Conservation (phyloP, 768 basidiomycete species). For the Pseudohyphozyma bogoriensis region DNA sequence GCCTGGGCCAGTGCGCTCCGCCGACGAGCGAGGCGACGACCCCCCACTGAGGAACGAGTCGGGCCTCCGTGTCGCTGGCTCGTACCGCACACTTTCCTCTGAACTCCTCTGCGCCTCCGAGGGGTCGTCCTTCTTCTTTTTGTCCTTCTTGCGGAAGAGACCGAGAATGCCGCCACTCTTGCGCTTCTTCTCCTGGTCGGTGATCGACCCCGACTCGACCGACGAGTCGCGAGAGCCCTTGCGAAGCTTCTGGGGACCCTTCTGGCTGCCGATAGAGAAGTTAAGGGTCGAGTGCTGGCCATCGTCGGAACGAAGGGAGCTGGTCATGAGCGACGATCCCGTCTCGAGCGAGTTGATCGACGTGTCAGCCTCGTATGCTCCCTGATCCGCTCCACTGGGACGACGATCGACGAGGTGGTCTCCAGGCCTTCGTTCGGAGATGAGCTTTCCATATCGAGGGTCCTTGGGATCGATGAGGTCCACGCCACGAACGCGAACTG, state of each 20-base stretch:
- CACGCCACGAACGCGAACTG: conserved; percentile 16
- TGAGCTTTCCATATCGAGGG: conserved; percentile 20
- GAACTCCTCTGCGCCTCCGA: conserved; percentile 25
- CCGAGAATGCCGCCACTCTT: conserved; percentile 56
- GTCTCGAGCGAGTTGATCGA: conserved; percentile 16
- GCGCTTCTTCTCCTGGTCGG: conserved; percentile 28
- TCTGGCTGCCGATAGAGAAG: background rate
- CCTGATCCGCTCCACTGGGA: background rate
- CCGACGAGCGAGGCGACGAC: conserved; percentile 3
- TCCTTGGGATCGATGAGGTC: conserved; percentile 27
- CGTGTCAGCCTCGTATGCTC: conserved; percentile 6
- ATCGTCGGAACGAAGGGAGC: background rate
- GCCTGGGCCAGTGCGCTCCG: conserved; percentile 1
- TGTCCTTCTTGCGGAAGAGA: conserved; percentile 61
- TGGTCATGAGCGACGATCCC: background rate
- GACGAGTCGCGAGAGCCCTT: background rate
- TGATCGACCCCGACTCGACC: background rate
- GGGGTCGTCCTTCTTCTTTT: conserved; percentile 54
- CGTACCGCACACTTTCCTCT: conserved; percentile 22
- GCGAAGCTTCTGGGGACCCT: background rate
- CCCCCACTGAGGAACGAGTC: background rate
- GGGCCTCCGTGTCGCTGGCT: conserved; percentile 17
- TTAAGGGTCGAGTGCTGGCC: background rate
- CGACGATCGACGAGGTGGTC: too few relatives aligned
- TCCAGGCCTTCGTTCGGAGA: background rate